phyloP scores from a whole-genome alignment of 495 filamentous ascomycete species.

The Podospora comata region DNA sequence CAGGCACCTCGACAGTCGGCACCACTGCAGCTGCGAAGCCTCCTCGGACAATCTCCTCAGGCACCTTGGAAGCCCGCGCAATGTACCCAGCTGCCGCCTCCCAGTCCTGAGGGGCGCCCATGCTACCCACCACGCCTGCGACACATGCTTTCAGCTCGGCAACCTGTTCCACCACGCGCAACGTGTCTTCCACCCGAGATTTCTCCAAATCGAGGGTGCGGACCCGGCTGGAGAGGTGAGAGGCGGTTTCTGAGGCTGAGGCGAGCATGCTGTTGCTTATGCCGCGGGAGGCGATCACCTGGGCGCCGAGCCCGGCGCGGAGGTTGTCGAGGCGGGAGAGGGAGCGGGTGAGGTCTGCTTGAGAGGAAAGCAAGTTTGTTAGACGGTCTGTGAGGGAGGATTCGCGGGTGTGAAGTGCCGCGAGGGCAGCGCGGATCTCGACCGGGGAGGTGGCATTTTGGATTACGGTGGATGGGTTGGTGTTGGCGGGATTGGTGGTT shows the following conservation, averaged over 20 bases:
- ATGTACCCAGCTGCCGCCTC: slow-evolving; percentile 91
- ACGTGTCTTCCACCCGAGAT: slow-evolving; percentile 79
- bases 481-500: slow-evolving; percentile 10
- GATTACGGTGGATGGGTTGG: slow-evolving; percentile 43
- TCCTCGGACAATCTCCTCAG: slow-evolving; percentile 71
- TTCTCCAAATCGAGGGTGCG: slow-evolving; percentile 86
- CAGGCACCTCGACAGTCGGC: slow-evolving; percentile 91
- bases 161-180: slow-evolving; percentile 92
- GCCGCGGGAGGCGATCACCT: slow-evolving; percentile 75
- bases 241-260: slow-evolving; percentile 78
- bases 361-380: slow-evolving; percentile 69
- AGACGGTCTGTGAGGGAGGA: slow-evolving; percentile 68
- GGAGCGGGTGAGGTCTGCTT: slow-evolving; percentile 79
- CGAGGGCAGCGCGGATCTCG: slow-evolving; percentile 74
- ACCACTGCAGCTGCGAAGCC: slow-evolving; percentile 92
- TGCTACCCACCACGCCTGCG: slow-evolving; percentile 88
- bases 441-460: slow-evolving; percentile 67
- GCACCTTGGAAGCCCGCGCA: slow-evolving; percentile 74
- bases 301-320: slow-evolving; percentile 81
- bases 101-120: slow-evolving; percentile 98
- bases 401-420: slow-evolving; percentile 72
- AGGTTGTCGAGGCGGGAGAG: slow-evolving; percentile 85
- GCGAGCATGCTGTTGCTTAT: slow-evolving; percentile 88
- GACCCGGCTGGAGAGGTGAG: slow-evolving; percentile 79
- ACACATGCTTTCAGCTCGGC: slow-evolving; percentile 94